Evolutionary conservation across 345 rosid genomes (phyloP).

Genomic region (Eucalyptus sp.): DNA sequence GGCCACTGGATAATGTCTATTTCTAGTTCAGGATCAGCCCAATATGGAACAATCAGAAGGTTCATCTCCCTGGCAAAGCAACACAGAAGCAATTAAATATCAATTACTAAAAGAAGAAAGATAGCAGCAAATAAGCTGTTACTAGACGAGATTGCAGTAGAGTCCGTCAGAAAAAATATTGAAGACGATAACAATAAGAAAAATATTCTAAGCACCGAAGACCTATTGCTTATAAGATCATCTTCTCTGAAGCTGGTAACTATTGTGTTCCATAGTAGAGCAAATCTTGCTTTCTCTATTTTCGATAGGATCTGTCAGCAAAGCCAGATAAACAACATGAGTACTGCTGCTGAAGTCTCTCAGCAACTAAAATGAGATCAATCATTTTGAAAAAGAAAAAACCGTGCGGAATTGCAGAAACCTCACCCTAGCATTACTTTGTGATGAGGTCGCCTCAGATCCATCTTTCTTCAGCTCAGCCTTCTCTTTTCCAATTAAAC

Average conservation of each 20-base stretch:
- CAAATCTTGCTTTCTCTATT: constrained; percentile 81
- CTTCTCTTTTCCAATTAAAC: constrained; percentile 65
- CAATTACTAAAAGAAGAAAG: not conserved
- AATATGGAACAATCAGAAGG: constrained; percentile 92
- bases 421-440: constrained; percentile 41
- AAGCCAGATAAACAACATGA: not conserved
- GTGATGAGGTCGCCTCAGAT: constrained; percentile 50
- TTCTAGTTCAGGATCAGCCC: constrained; percentile 88
- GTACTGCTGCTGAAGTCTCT: not conserved
- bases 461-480: constrained; percentile 65
- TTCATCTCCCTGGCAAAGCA: constrained; percentile 74
- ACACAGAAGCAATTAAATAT: not conserved
- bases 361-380: not conserved
- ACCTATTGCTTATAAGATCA: constrained; percentile 83
- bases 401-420: not conserved
- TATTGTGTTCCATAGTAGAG: constrained; percentile 94
- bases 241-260: constrained; percentile 89
- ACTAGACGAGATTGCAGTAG: not conserved
- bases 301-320: constrained; percentile 43
- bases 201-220: not conserved
- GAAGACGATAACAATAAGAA: not conserved
- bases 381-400: not conserved
- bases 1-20: constrained; percentile 74
- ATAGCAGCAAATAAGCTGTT: not conserved
- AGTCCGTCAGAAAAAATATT: not conserved